Evolutionary conservation across 2,329 filamentous ascomycete genomes (phyloP).

Genomic region (Paecilomyces variotii): DNA sequence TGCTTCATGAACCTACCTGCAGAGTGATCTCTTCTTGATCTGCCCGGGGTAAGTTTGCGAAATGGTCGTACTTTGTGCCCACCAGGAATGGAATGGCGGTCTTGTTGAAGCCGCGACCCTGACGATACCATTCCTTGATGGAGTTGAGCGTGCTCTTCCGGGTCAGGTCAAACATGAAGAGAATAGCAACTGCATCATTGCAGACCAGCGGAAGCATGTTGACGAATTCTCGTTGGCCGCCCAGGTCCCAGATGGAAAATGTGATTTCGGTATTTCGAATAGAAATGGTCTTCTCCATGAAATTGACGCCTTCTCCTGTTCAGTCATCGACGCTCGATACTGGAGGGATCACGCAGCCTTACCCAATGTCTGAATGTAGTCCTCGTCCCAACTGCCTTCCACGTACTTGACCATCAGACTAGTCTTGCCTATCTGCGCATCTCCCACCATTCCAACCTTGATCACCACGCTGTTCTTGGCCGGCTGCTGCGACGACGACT

Average conservation of each 20-base stretch:
- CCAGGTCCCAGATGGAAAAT: slow-evolving; percentile 98
- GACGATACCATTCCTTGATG: slow-evolving; percentile 99
- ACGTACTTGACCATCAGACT: slow-evolving; percentile 99
- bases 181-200: slow-evolving; percentile 95
- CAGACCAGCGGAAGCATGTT: slow-evolving; percentile 99
- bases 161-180: slow-evolving; percentile 99
- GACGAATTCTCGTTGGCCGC: slow-evolving; percentile 96
- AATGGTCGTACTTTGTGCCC: slow-evolving; percentile 98
- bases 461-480: slow-evolving; percentile 70
- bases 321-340: slow-evolving; percentile 2
- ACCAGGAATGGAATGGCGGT: slow-evolving; percentile 98
- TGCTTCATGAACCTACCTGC: slow-evolving; percentile 51
- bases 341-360: slow-evolving; percentile 14
- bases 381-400: slow-evolving; percentile 98
- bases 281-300: slow-evolving; percentile 99
- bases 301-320: slow-evolving; percentile 70
- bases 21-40: slow-evolving; percentile 98
- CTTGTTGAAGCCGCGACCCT: slow-evolving; percentile 98
- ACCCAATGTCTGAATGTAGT: slow-evolving; percentile 97
- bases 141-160: slow-evolving; percentile 97
- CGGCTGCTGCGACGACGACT: slow-evolving; percentile 28
- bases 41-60: slow-evolving; percentile 95
- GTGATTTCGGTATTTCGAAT: slow-evolving; percentile 99
- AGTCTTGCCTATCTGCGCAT: slow-evolving; percentile 98
- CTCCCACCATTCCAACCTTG: slow-evolving; percentile 98